Percentiles rank a stretch among this genome's conserved stretches.
Evolutionary conservation across 306 rosid species (phyloP).

Genomic region (Gleditsia sinensis): DNA sequence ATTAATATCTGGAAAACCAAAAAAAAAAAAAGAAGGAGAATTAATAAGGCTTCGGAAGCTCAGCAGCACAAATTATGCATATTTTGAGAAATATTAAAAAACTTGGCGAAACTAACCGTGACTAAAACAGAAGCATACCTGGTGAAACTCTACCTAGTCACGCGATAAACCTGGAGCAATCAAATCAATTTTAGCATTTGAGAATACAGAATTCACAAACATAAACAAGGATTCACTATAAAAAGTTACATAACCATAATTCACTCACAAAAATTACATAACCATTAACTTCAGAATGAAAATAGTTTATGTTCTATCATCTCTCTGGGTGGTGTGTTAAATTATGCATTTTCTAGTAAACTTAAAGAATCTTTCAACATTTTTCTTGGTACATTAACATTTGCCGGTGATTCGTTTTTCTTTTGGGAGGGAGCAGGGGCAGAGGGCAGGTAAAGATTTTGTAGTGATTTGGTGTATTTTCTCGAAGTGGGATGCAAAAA

Average conservation of each 20-base stretch:
- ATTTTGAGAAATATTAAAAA: background rate
- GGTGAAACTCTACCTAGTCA: conserved; percentile 39
- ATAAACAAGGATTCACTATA: conserved; percentile 13
- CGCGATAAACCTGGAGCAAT: conserved; percentile 64
- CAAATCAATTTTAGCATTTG: conserved; percentile 17
- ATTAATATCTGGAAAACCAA: conserved; percentile 25
- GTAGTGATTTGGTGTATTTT: background rate
- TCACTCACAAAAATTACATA: conserved; percentile 1
- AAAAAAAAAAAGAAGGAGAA: background rate
- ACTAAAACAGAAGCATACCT: conserved; percentile 22
- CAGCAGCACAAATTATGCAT: background rate
- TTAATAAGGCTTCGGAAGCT: conserved; percentile 11
- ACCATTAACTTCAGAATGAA: conserved; percentile 12
- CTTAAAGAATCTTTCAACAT: background rate
- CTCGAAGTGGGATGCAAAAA: background rate
- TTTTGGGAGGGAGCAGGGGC: too few species aligned
- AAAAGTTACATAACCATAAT: conserved; percentile 17
- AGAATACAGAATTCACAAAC: conserved; percentile 14
- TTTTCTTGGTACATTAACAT: background rate
- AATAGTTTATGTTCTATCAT: background rate
- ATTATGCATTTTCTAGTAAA: background rate
- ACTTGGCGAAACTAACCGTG: conserved; percentile 27
- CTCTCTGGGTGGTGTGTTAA: background rate
- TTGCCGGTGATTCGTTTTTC: too few species aligned
- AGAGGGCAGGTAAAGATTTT: too few species aligned